Conservation (phyloP, 495 filamentous ascomycete species). For the Talaromyces wortmannii region DNA sequence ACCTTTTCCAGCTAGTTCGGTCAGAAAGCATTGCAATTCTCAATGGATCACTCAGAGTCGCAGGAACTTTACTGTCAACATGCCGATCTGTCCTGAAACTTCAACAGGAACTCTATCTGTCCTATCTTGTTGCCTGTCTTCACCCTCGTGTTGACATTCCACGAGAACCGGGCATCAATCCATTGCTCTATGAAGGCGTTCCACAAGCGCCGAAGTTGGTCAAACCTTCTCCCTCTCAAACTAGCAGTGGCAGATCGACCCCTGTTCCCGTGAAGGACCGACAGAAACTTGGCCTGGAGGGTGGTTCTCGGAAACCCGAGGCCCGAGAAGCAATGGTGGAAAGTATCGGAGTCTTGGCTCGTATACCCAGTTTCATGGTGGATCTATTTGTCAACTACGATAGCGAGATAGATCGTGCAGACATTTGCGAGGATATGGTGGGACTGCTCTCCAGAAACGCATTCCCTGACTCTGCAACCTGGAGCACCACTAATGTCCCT, state of each 20-base stretch:
- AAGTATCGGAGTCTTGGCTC: slow-evolving; percentile 80
- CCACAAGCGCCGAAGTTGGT: slow-evolving; percentile 83
- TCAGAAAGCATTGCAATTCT: slow-evolving; percentile 93
- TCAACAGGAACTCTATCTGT: slow-evolving; percentile 94
- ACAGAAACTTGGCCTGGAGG: slow-evolving; percentile 89
- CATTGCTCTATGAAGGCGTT: slow-evolving; percentile 86
- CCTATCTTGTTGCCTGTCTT: slow-evolving; percentile 88
- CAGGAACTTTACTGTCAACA: slow-evolving; percentile 83
- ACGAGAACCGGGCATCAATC: slow-evolving; percentile 81
- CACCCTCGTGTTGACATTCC: slow-evolving; percentile 92
- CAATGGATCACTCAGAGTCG: slow-evolving; percentile 84
- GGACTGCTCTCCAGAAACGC: slow-evolving; percentile 89
- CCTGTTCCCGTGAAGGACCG: slow-evolving; percentile 91
- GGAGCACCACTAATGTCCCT: slow-evolving; percentile 98
- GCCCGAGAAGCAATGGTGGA: slow-evolving; percentile 98
- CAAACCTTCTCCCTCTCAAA: slow-evolving; percentile 72
- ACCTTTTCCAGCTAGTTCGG: slow-evolving; percentile 93
- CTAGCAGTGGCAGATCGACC: slow-evolving; percentile 76
- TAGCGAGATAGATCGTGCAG: slow-evolving; percentile 85
- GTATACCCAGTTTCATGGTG: slow-evolving; percentile 89
- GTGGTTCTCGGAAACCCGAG: slow-evolving; percentile 84
- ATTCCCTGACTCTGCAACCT: slow-evolving; percentile 94
- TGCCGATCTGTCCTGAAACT: slow-evolving; percentile 90
- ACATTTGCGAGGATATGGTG: slow-evolving; percentile 92
- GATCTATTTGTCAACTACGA: slow-evolving; percentile 98